A percentile compares a stretch with the other conserved stretches of the same genome.
These are phyloP conservation scores for Flammula alnicola DNA, from an alignment of 1,284 basidiomycete genomes.

Conservation along the genomic window DNA sequence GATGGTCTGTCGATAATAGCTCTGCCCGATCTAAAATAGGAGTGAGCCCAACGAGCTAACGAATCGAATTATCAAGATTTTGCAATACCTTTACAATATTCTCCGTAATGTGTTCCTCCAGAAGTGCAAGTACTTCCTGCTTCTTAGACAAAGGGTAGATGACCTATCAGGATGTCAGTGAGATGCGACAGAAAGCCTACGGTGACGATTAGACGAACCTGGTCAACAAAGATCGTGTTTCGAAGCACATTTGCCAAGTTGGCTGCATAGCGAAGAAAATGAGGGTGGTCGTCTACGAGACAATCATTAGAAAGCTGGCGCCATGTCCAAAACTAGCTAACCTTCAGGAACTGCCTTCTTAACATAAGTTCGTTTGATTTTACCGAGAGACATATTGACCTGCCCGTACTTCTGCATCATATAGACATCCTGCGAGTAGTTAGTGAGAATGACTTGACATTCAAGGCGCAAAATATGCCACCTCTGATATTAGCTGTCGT, in stretches of 20 bases:
- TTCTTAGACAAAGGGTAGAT: slow-evolving; percentile 62
- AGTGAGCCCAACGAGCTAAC: neutral
- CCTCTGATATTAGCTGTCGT: slow-evolving; percentile 74
- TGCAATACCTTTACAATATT: slow-evolving; percentile 83
- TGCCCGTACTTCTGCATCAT: slow-evolving; percentile 70
- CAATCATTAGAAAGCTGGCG: neutral
- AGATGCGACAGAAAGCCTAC: neutral
- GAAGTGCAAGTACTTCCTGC: slow-evolving; percentile 69
- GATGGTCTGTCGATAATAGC: slow-evolving; percentile 86
- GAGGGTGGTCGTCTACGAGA: slow-evolving; percentile 67
- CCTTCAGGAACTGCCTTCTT: slow-evolving; percentile 73
- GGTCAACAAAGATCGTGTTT: slow-evolving; percentile 86
- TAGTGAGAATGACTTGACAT: neutral
- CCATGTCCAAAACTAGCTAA: no score
- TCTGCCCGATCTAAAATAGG: slow-evolving; percentile 70
- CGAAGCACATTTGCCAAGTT: slow-evolving; percentile 69
- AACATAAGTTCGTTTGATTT: slow-evolving; percentile 58
- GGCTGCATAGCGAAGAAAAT: slow-evolving; percentile 73
- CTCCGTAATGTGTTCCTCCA: slow-evolving; percentile 89
- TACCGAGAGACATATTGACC: slow-evolving; percentile 54
- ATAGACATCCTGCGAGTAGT: slow-evolving; percentile 65
- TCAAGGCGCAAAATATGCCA: slow-evolving; percentile 33
- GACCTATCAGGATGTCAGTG: slow-evolving; percentile 46
- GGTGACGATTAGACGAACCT: slow-evolving; percentile 51
- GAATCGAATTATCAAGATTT: neutral